phyloP scores from a whole-genome alignment of 2,329 filamentous ascomycete species.

The Coleophoma crateriformis region DNA sequence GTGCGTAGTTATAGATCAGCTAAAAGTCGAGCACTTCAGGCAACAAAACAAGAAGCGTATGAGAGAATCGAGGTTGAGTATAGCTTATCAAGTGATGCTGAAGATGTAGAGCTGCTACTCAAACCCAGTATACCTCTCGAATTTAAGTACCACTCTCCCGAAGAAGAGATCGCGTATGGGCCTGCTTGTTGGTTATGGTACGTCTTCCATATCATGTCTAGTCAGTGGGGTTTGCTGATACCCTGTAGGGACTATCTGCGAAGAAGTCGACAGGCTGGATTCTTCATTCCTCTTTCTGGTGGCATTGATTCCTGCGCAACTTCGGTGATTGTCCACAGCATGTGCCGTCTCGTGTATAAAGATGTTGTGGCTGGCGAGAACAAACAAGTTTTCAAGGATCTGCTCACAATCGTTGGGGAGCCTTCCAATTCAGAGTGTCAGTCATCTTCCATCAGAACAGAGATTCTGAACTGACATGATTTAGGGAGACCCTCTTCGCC shows the following conservation, averaged over 20 bases:
- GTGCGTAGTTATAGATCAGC: conserved; percentile 52
- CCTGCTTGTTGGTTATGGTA: conserved; percentile 63
- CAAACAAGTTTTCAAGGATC: conserved; percentile 41
- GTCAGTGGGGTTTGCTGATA: neutral
- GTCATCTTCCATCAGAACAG: no score
- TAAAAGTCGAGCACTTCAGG: conserved; percentile 16
- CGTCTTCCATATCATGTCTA: conserved; percentile 30
- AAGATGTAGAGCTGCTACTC: conserved; percentile 38
- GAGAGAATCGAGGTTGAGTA: conserved; percentile 33
- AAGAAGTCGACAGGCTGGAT: conserved; percentile 36
- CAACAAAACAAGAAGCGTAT: conserved; percentile 29
- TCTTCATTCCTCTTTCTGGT: conserved; percentile 50
- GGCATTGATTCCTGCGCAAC: conserved; percentile 57
- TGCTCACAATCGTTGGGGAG: conserved; percentile 47
- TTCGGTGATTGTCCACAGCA: conserved; percentile 38
- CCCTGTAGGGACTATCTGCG: conserved; percentile 14
- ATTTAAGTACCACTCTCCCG: conserved; percentile 51
- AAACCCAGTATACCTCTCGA: conserved; percentile 33
- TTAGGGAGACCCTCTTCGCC: no score
- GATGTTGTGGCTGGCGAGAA: conserved; percentile 44
- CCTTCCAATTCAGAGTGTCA: no score
- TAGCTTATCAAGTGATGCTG: conserved; percentile 32
- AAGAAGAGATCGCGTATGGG: conserved; percentile 62
- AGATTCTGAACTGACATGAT: no score
- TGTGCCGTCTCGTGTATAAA: conserved; percentile 48